These are phyloP conservation scores for Aspergillus viridinutans DNA, from an alignment of 2,329 filamentous ascomycete species.

Conservation along the genomic window DNA sequence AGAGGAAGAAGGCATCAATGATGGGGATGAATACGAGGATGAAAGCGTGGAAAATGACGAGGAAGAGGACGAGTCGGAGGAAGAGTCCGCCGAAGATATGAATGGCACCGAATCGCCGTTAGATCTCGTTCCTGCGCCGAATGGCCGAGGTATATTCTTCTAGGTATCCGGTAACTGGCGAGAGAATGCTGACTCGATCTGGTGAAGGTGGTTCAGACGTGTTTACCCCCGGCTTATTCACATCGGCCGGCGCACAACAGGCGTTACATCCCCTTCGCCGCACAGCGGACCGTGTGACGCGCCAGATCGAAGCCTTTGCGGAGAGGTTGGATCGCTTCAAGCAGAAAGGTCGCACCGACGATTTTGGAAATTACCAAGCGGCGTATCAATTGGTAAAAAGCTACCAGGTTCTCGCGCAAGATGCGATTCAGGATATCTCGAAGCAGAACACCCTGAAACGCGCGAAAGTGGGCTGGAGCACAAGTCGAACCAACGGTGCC, in stretches of 20 bases:
- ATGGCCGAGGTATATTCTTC: constrained; percentile 15
- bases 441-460: constrained; percentile 39
- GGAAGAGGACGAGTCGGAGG: constrained; percentile 24
- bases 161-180: not conserved
- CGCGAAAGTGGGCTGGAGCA: constrained; percentile 28
- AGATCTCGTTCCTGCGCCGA: constrained; percentile 10
- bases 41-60: constrained; percentile 26
- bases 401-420: constrained; percentile 57
- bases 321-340: constrained; percentile 73
- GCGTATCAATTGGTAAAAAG: constrained; percentile 64
- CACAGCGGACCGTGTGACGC: constrained; percentile 65
- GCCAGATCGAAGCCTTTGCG: constrained; percentile 84
- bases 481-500: constrained; percentile 17
- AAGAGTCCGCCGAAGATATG: constrained; percentile 23
- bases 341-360: constrained; percentile 46
- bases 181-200: constrained; percentile 9
- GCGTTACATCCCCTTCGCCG: constrained; percentile 58
- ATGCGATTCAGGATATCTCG: constrained; percentile 44
- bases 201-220: constrained; percentile 14
- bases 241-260: constrained; percentile 46
- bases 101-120: constrained; percentile 25
- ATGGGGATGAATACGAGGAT: constrained; percentile 21
- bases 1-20: constrained; percentile 6
- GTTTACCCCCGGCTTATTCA: constrained; percentile 34
- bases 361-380: constrained; percentile 57